Conservation (phyloP, 441 rosid species). For the Adansonia gregorii region DNA sequence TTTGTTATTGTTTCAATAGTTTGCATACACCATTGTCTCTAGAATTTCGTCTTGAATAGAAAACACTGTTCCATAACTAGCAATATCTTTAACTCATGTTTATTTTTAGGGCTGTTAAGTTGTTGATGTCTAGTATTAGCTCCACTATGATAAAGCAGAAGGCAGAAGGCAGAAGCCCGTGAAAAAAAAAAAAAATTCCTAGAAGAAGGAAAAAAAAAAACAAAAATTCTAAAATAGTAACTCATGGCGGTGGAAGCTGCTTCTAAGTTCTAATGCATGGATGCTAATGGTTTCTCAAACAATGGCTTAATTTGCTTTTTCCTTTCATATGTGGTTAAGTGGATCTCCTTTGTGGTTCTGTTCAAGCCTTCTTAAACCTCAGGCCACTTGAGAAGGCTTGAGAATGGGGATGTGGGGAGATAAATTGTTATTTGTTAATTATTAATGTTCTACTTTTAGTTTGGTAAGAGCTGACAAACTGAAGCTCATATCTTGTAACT, state of each 20-base stretch:
- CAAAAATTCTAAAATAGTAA: not conserved
- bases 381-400: not conserved
- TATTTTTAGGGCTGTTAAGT: not conserved
- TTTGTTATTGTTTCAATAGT: not conserved
- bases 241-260: not conserved
- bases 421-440: not conserved
- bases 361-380: not conserved
- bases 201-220: not conserved
- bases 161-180: not conserved
- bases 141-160: not conserved
- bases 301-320: not conserved
- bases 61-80: not conserved
- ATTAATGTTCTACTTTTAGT: not conserved
- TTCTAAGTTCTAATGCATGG: not conserved
- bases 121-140: not conserved
- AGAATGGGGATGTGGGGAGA: not conserved
- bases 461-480: not conserved
- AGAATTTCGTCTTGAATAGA: not conserved
- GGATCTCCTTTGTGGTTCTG: not conserved
- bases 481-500: not conserved
- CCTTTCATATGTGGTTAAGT: not conserved
- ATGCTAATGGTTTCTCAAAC: constrained; percentile 10
- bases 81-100: constrained; percentile 6
- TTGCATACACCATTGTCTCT: not conserved
- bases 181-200: not conserved